Percentiles rank a stretch among this genome's conserved stretches.
Conservation (phyloP, 495 filamentous ascomycete species). For the Parachaetomium inaequale region DNA sequence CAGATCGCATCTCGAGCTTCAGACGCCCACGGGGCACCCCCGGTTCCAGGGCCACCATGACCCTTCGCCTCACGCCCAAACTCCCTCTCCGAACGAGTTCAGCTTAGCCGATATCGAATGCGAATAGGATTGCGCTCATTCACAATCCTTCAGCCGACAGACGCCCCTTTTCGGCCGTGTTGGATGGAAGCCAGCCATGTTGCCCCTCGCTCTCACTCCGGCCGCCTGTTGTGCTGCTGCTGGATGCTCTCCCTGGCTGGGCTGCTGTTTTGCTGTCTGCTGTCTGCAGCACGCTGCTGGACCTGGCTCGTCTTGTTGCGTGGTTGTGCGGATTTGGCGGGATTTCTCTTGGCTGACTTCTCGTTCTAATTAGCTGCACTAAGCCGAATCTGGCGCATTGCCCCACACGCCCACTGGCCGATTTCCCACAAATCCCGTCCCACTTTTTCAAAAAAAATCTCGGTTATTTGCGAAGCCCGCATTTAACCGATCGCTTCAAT, state of each 20-base stretch:
- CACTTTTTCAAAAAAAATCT: neutral
- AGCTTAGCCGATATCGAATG: neutral
- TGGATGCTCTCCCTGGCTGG: conserved; percentile 15
- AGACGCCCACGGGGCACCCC: neutral
- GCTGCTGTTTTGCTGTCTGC: neutral
- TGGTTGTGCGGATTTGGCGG: neutral
- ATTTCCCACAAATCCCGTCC: neutral
- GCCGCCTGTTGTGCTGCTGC: conserved; percentile 5
- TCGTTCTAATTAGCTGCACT: conserved; percentile 13
- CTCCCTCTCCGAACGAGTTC: neutral
- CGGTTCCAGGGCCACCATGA: neutral
- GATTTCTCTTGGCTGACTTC: conserved; percentile 11
- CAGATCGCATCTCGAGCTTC: conserved; percentile 5
- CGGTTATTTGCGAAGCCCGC: neutral
- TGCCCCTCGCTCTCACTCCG: neutral
- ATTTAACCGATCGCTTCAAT: neutral
- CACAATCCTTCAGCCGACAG: neutral
- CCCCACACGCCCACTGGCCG: neutral
- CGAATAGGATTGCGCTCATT: neutral
- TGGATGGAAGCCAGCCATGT: neutral
- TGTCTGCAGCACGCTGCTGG: neutral
- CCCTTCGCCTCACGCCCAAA: neutral
- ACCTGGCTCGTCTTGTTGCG: too few relatives aligned
- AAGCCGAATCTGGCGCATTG: conserved; percentile 13
- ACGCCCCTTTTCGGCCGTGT: neutral